A percentile compares a stretch with the other conserved stretches of the same genome.
phyloP scores from a whole-genome alignment of 768 basidiomycete species.

The Vararia minispora region DNA sequence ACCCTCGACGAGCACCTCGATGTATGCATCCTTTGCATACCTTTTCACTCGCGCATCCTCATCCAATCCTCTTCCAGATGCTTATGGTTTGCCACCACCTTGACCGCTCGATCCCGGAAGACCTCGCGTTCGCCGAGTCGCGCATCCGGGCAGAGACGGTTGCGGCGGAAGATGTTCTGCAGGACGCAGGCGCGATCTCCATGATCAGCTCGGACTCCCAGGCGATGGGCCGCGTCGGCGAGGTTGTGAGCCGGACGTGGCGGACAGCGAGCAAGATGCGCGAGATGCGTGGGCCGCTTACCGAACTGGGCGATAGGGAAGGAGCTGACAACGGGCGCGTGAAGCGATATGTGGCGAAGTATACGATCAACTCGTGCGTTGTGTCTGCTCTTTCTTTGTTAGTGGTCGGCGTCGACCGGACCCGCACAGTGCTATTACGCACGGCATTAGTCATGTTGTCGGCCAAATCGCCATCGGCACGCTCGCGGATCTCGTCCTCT shows the following conservation, averaged over 20 bases:
- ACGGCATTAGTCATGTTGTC: constrained; percentile 81
- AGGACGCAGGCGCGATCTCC: constrained; percentile 87
- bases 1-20: constrained; percentile 97
- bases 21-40: constrained; percentile 28
- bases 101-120: constrained; percentile 84
- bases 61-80: constrained; percentile 49
- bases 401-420: neutral
- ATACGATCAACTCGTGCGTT: constrained; percentile 93
- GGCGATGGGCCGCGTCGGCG: constrained; percentile 97
- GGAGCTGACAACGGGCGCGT: constrained; percentile 80
- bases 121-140: constrained; percentile 92
- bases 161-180: constrained; percentile 93
- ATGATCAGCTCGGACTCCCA: constrained; percentile 97
- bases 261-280: constrained; percentile 94
- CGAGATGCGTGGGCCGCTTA: constrained; percentile 64
- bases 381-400: neutral
- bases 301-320: constrained; percentile 53
- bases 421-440: constrained; percentile 68
- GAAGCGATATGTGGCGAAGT: constrained; percentile 92
- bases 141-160: constrained; percentile 95
- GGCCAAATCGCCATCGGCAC: constrained; percentile 76
- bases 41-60: neutral
- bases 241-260: constrained; percentile 91
- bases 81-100: constrained; percentile 99
- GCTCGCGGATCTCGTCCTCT: constrained; percentile 90